phyloP scores from a whole-genome alignment of 2,329 filamentous ascomycete genomes.

The Trichoderma sp. region DNA sequence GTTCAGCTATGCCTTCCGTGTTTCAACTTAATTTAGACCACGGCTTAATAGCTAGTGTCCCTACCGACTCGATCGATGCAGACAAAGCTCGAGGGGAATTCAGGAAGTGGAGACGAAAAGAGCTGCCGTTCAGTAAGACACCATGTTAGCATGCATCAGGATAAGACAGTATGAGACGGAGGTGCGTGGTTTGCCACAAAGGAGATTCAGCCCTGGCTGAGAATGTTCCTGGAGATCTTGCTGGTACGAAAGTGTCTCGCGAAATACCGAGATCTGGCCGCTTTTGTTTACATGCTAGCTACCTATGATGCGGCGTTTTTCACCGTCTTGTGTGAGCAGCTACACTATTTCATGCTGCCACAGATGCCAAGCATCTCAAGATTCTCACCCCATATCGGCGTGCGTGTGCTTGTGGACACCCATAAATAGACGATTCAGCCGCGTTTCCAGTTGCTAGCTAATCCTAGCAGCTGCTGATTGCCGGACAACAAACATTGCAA shows the following conservation, averaged over 20 bases:
- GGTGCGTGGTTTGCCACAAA: not conserved
- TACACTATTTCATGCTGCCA: not conserved
- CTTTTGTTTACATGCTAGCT: not conserved
- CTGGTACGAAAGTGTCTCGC: conserved; percentile 20
- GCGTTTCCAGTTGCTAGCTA: not conserved
- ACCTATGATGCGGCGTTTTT: not conserved
- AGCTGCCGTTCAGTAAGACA: conserved; percentile 6
- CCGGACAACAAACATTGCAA: not conserved
- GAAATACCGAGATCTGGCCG: not conserved
- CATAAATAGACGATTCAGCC: conserved; percentile 7
- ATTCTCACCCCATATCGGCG: not conserved
- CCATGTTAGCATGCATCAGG: conserved; percentile 6
- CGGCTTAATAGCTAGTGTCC: not conserved
- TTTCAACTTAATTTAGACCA: conserved; percentile 19
- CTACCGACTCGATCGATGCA: not conserved
- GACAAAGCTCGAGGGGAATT: no score
- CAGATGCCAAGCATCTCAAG: not conserved
- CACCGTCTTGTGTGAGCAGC: not conserved
- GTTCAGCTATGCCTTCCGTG: conserved; percentile 14
- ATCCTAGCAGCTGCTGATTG: not conserved
- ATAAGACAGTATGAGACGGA: conserved; percentile 14
- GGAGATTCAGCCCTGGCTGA: not conserved
- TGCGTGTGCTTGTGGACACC: not conserved
- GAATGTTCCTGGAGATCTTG: not conserved
- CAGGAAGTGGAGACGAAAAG: not conserved